Percentiles rank a stretch among this genome's conserved stretches.
Conservation (phyloP, 768 basidiomycete genomes). For the Naganishia randhawae region DNA sequence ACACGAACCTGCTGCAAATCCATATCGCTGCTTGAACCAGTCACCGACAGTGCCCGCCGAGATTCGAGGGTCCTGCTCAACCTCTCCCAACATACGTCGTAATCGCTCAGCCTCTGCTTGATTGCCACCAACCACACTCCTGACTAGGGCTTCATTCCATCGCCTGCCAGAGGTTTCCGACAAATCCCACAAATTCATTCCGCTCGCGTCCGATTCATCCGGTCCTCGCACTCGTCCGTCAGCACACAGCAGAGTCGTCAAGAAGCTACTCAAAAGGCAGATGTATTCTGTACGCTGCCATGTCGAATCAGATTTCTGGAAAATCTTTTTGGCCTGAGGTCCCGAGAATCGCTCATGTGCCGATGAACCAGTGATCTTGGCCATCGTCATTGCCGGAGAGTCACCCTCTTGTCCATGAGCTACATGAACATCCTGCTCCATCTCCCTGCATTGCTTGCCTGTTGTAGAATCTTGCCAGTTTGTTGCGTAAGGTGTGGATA, state of each 20-base stretch:
- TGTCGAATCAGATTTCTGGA: conserved; percentile 36
- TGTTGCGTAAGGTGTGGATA: conserved; percentile 59
- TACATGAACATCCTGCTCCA: conserved; percentile 68
- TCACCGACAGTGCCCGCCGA: conserved; percentile 58
- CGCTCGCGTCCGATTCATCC: conserved; percentile 52
- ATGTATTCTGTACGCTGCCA: conserved; percentile 64
- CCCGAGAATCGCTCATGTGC: conserved; percentile 88
- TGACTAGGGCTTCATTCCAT: conserved; percentile 68
- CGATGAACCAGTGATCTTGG: conserved; percentile 58
- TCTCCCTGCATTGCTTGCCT: conserved; percentile 64
- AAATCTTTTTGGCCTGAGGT: conserved; percentile 72
- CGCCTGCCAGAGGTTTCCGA: conserved; percentile 56
- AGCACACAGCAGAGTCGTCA: conserved; percentile 68
- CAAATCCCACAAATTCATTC: conserved; percentile 19
- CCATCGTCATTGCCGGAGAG: conserved; percentile 17
- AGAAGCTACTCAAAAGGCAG: conserved; percentile 76
- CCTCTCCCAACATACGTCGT: conserved; percentile 68
- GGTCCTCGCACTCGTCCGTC: conserved; percentile 72
- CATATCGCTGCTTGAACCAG: conserved; percentile 75
- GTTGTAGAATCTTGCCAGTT: conserved; percentile 94
- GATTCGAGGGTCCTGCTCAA: conserved; percentile 64
- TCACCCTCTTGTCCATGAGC: conserved; percentile 17
- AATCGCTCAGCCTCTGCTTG: conserved; percentile 52
- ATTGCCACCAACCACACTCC: conserved; percentile 64
- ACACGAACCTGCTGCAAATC: conserved; percentile 62